phyloP scores from a whole-genome alignment of 108 stramenopile genomes.

The Nitzschia sp. region DNA sequence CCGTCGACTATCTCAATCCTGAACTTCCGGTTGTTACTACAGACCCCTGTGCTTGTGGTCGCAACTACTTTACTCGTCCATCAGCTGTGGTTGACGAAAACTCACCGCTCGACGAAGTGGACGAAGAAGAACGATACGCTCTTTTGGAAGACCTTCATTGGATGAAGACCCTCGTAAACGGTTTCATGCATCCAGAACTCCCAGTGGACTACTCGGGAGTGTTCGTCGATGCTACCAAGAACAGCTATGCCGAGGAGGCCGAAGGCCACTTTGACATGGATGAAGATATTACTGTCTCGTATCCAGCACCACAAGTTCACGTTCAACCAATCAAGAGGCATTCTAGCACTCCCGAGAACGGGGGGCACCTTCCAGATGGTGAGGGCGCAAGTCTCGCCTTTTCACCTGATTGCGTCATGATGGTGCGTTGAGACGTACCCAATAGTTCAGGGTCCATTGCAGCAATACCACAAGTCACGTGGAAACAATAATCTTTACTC shows the following conservation, averaged over 20 bases:
- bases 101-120: conserved; percentile 26
- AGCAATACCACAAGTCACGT: no score
- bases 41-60: conserved; percentile 40
- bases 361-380: no score
- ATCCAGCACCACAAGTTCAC: conserved; percentile 13
- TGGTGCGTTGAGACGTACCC: conserved; percentile 22
- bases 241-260: conserved; percentile 30
- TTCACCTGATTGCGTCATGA: conserved; percentile 55
- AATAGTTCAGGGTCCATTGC: no score
- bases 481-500: no score
- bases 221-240: conserved; percentile 9
- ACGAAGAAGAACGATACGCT: conserved; percentile 37
- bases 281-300: conserved; percentile 37
- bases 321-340: no score
- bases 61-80: conserved; percentile 58
- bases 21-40: conserved; percentile 29
- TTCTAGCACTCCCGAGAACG: no score
- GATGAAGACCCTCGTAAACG: conserved; percentile 49
- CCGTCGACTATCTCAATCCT: conserved; percentile 28
- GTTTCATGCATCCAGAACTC: conserved; percentile 38
- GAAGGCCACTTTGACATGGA: conserved; percentile 58
- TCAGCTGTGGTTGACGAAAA: no score
- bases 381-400: conserved; percentile 42
- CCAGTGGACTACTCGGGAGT: conserved; percentile 31
- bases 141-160: conserved; percentile 42